Base-by-base conservation (phyloP, 805 yeast genomes). In the Hanseniaspora meyeri region DNA sequence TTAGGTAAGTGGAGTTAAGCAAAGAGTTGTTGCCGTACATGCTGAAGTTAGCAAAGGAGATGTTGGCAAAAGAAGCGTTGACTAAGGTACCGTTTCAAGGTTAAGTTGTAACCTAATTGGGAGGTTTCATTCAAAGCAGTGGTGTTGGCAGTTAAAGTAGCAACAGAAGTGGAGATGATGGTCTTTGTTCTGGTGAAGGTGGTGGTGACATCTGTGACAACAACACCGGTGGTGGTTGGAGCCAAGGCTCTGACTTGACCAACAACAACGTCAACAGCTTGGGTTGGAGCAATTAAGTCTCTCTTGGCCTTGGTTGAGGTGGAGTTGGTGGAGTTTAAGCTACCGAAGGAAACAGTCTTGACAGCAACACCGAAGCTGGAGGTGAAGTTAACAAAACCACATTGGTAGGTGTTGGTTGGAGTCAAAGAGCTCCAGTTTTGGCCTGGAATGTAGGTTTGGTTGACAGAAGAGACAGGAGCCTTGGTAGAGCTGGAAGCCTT, bases 381-480 rank as follows among this genome's bases (percentile, higher is more conserved):
- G 50, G 57, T 49, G 40, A 73, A 59, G 38, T 80, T 71, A 39
- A 72, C 60, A 12, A 56, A 50, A 31, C 58, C 58, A 50, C 77
- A 66, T 59, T 75, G 72, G 37, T 76, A 67, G 57, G 78, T 68
- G 46, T 72, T 62, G 49, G 69, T 32, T 37, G 62, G 62, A 32
- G 62, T 61, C 16, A 61, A 52, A 31, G 62, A 59, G 19, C 32
- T 36, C 58, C 58, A 56, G 14, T 43, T 24, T n/a, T 78, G 79
- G 58, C 81, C 71, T 57, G 85, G 83, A 59, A 77, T 77, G 65
- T 77, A 78, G 53, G 85, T 84, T 38, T 81, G 82, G 55, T 64
- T 62, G 27, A 74, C 59, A 32, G 78, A 67, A 59, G 76, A 73
- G 43, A 77, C 67, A 59, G 73, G 62, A 19, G 27, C 38, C 38